A percentile compares a stretch with the other conserved stretches of the same genome.
Evolutionary conservation across 2,329 filamentous ascomycete species (phyloP).

Genomic region (Coniella vitis): DNA sequence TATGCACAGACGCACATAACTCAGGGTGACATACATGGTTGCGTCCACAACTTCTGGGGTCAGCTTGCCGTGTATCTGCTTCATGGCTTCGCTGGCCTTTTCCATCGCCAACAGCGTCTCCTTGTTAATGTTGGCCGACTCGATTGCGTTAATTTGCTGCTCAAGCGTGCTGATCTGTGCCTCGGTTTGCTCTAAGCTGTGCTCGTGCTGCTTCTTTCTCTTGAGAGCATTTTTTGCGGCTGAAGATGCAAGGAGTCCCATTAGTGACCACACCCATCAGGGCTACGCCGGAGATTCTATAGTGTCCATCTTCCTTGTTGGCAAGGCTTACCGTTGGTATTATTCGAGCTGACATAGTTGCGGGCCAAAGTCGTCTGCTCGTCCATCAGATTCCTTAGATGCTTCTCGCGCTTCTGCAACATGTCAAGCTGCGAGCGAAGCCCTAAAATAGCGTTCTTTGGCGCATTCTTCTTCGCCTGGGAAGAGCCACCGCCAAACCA

Average conservation of each 20-base stretch:
- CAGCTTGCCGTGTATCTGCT: conserved; percentile 82
- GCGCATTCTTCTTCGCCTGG: conserved; percentile 84
- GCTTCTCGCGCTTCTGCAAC: conserved; percentile 92
- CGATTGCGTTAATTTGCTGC: conserved; percentile 92
- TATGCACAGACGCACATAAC: too few species aligned
- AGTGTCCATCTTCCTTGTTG: neutral
- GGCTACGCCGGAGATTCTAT: neutral
- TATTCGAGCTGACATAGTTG: conserved; percentile 85
- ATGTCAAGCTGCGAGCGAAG: conserved; percentile 89
- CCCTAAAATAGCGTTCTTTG: conserved; percentile 92
- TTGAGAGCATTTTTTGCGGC: conserved; percentile 84
- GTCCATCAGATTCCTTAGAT: conserved; percentile 84
- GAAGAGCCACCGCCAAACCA: conserved; percentile 89
- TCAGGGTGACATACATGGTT: conserved; percentile 67
- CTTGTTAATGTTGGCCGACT: conserved; percentile 97
- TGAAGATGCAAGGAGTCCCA: conserved; percentile 33
- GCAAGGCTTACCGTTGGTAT: conserved; percentile 68
- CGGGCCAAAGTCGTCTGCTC: conserved; percentile 84
- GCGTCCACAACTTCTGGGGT: conserved; percentile 92
- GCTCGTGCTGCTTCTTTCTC: conserved; percentile 91
- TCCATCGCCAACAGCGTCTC: conserved; percentile 94
- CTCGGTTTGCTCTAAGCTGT: conserved; percentile 82
- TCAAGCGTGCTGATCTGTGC: conserved; percentile 89
- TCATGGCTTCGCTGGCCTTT: conserved; percentile 84
- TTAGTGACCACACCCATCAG: conserved; percentile 15